Evolutionary conservation across 441 rosid species (phyloP), one percentile per base, ranked within the genome.

Genomic region (Adansonia grandidieri): DNA sequence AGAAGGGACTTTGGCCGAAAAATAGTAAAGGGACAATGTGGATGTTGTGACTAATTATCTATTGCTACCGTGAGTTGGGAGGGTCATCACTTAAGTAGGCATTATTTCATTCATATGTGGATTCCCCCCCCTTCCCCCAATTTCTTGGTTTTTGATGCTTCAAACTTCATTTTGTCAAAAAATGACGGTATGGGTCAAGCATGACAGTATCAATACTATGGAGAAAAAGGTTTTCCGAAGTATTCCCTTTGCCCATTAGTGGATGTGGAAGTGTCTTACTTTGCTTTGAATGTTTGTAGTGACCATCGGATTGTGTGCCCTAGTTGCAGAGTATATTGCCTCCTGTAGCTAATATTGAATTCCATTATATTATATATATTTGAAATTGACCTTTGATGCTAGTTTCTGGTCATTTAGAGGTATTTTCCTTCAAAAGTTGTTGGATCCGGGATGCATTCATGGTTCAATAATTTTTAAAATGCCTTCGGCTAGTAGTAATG

Each of bases 361-460:
- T 11, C 2, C 17, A 7, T 66, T 44, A 42, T 51, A 44, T 66
- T 32, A 32, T 32, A 32, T 3, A 32, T 37, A n/a, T 61, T n/a
- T 40, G 22, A n/a, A 40, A 7, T 65, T 14, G 45, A 40, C 22
- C 15, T 65, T 65, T 42, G 22, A 32, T 58, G 50, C 47, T 0
- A 37, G 0, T 19, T 9, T 73, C 32, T 72, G 75, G 22, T 42
- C 71, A 17, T 56, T 42, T 32, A 9, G 47, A 37, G 8, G 11
- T 22, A 15, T 71, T 69, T 69, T 74, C 68, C 42, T 13, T 37
- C 14, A 17, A 37, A 17, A 17, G 76, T 45, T 20, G 22, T 74
- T 58, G 19, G 11, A 40, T 65, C 13, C 1, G 11, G n/a, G 45
- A 42, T 20, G 20, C 0, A 5, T 56, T 57, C 51, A 37, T 73